phyloP scores from a whole-genome alignment of 2,329 filamentous ascomycete genomes.

The Cyclaneusma minus region DNA sequence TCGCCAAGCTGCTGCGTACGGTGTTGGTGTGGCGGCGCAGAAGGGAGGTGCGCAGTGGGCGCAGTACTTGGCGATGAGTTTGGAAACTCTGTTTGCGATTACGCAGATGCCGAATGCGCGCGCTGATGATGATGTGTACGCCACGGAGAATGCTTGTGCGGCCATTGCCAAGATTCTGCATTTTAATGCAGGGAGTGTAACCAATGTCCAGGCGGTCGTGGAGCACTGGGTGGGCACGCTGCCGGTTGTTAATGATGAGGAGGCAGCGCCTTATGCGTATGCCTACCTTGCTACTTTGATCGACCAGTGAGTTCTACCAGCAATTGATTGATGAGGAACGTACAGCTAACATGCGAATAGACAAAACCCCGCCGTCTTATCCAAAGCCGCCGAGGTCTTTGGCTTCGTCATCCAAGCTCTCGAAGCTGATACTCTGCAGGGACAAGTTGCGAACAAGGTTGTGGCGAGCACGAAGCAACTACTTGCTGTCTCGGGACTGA shows the following conservation, averaged over 20 bases:
- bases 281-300: constrained; percentile 83
- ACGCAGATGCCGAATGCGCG: constrained; percentile 69
- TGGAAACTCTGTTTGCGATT: constrained; percentile 74
- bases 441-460: constrained; percentile 64
- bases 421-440: constrained; percentile 79
- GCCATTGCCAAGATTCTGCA: constrained; percentile 95
- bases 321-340: background rate
- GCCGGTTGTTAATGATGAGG: constrained; percentile 87
- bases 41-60: constrained; percentile 80
- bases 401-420: constrained; percentile 75
- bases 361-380: constrained; percentile 68
- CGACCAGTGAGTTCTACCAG: constrained; percentile 58
- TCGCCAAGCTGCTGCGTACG: constrained; percentile 88
- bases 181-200: constrained; percentile 66
- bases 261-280: constrained; percentile 93
- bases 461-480: constrained; percentile 66
- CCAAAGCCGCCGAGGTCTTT: constrained; percentile 69
- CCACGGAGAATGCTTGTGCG: constrained; percentile 92
- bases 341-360: constrained; percentile 28
- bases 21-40: constrained; percentile 88
- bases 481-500: constrained; percentile 55
- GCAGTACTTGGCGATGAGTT: constrained; percentile 65
- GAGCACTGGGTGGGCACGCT: constrained; percentile 83
- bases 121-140: constrained; percentile 86
- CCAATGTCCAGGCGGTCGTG: constrained; percentile 60